Percentiles rank a stretch among this genome's conserved stretches.
Evolutionary conservation across 164 flowering plant species (phyloP).

Genomic region (Warburgia ugandensis): DNA sequence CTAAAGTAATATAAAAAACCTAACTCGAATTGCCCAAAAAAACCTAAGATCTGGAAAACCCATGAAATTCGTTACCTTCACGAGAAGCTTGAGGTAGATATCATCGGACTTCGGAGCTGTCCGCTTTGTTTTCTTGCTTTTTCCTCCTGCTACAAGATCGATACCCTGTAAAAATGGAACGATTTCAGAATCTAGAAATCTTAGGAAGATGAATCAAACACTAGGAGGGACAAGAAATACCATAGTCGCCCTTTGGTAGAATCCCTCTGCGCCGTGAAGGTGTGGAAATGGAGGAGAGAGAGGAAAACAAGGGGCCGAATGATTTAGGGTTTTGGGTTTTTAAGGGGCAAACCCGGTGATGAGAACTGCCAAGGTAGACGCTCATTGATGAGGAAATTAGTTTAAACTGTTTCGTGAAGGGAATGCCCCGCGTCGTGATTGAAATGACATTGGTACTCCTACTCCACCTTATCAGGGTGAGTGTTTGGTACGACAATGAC

Average conservation of each 20-base stretch:
- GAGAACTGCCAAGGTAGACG: background rate
- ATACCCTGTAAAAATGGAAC: conserved; percentile 9
- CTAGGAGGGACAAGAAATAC: background rate
- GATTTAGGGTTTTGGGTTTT: background rate
- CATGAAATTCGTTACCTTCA: conserved; percentile 6
- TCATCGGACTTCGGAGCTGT: conserved; percentile 18
- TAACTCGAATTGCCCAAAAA: background rate
- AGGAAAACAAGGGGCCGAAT: background rate
- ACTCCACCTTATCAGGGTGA: too few relatives aligned
- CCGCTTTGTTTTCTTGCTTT: conserved; percentile 20
- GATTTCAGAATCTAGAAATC: background rate
- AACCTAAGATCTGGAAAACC: background rate
- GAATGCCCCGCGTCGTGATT: too few relatives aligned
- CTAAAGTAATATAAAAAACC: too few relatives aligned
- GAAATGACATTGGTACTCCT: too few relatives aligned
- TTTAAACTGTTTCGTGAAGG: too few relatives aligned
- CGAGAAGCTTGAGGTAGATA: conserved; percentile 18
- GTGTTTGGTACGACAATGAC: too few relatives aligned
- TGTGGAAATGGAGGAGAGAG: background rate
- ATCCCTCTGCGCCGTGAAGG: too few relatives aligned
- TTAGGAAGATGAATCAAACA: background rate
- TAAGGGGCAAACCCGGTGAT: background rate
- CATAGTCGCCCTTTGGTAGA: too few relatives aligned
- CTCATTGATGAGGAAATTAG: too few relatives aligned
- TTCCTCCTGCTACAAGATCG: conserved; percentile 31